phyloP scores from a whole-genome alignment of 2,329 filamentous ascomycete species.

The Fusarium chlamydosporum region DNA sequence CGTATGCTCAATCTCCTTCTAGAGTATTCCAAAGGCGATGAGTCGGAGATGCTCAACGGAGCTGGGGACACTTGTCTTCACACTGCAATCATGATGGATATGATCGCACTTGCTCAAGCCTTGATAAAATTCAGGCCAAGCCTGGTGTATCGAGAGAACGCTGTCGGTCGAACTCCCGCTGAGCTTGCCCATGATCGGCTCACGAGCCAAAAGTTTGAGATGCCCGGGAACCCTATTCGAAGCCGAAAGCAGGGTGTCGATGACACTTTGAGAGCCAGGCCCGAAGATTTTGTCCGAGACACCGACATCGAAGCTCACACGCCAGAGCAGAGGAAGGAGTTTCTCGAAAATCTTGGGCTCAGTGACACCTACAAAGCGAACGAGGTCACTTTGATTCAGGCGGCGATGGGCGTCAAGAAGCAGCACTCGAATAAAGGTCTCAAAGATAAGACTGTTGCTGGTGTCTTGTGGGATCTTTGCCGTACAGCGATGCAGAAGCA shows the following conservation, averaged over 20 bases:
- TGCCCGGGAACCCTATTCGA: constrained; percentile 32
- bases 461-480: constrained; percentile 56
- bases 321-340: constrained; percentile 37
- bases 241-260: constrained; percentile 2
- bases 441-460: constrained; percentile 24
- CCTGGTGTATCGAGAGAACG: constrained; percentile 79
- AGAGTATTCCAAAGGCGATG: constrained; percentile 68
- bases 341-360: constrained; percentile 49
- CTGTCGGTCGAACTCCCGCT: constrained; percentile 79
- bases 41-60: constrained; percentile 72
- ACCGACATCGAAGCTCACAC: constrained; percentile 27
- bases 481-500: constrained; percentile 52
- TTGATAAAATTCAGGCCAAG: constrained; percentile 70
- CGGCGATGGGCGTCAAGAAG: constrained; percentile 48
- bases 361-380: constrained; percentile 49
- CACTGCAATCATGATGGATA: constrained; percentile 61
- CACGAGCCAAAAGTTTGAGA: constrained; percentile 57
- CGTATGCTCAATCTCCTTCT: constrained; percentile 66
- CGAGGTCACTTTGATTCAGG: constrained; percentile 48
- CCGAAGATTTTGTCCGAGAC: constrained; percentile 37
- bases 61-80: constrained; percentile 77
- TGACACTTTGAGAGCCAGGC: constrained; percentile 13
- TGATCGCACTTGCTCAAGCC: constrained; percentile 56
- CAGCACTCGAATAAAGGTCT: constrained; percentile 21
- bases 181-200: constrained; percentile 74